A percentile compares a stretch with the other conserved stretches of the same genome.
phyloP scores from a whole-genome alignment of 23 red algal species.

The Gracilariopsis chorda region DNA sequence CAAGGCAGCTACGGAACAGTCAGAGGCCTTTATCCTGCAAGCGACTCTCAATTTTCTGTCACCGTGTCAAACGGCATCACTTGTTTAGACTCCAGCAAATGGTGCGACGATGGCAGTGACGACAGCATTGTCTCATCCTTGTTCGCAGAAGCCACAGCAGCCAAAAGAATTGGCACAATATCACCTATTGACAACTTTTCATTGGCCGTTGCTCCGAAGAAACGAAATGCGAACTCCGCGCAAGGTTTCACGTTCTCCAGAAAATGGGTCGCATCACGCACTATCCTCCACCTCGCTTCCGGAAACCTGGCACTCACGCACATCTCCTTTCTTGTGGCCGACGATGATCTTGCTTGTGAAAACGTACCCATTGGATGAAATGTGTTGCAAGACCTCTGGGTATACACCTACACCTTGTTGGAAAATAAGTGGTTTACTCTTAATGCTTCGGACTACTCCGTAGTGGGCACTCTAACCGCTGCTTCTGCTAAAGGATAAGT shows the following conservation, averaged over 20 bases:
- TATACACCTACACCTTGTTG: not conserved
- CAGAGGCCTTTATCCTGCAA: not conserved
- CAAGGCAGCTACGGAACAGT: not conserved
- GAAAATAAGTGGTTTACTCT: slow-evolving; percentile 1
- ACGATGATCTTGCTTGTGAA: not conserved
- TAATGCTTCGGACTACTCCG: not conserved
- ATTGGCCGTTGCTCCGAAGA: not conserved
- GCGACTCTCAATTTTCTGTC: not conserved
- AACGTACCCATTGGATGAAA: not conserved
- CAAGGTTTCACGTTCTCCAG: not conserved
- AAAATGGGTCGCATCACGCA: not conserved
- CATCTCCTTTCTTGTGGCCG: not conserved
- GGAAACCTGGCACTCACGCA: not conserved
- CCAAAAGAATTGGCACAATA: not conserved
- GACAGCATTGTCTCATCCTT: not conserved
- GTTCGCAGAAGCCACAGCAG: not conserved
- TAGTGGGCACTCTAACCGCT: not conserved
- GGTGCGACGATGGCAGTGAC: not conserved
- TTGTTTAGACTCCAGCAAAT: not conserved
- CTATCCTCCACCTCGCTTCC: not conserved
- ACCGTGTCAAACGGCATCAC: not conserved
- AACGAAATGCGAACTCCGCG: not conserved
- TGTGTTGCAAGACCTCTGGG: not conserved
- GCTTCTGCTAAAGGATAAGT: not conserved
- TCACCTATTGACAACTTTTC: not conserved